A percentile compares a stretch with the other conserved stretches of the same genome.
These are phyloP conservation scores for Thymus quinquecostatus DNA, from an alignment of 257 asterid species.

Conservation along the genomic window DNA sequence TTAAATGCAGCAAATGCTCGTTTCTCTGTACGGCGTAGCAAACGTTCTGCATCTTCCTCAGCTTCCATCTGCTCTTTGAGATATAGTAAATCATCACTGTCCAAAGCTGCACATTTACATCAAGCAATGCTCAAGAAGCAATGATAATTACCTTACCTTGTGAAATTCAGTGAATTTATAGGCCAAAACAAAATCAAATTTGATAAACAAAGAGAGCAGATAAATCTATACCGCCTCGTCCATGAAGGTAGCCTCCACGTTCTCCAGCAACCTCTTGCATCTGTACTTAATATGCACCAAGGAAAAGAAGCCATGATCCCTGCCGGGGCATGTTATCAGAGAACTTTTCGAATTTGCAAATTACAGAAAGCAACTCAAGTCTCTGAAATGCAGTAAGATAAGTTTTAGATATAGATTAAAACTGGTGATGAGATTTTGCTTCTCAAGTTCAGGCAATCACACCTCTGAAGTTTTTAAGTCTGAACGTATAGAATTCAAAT, in stretches of 20 bases:
- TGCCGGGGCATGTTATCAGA: constrained; percentile 99
- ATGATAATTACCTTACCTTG: background rate
- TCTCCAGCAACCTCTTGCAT: constrained; percentile 99
- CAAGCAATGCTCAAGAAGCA: constrained; percentile 39
- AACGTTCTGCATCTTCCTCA: constrained; percentile 97
- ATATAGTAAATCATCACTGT: constrained; percentile 96
- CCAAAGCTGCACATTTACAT: constrained; percentile 83
- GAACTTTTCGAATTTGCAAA: constrained; percentile 35
- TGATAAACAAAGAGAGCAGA: constrained; percentile 13
- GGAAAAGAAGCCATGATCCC: constrained; percentile 83
- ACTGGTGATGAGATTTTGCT: background rate
- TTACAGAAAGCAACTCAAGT: constrained; percentile 10
- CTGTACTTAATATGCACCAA: constrained; percentile 68
- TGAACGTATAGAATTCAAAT: background rate
- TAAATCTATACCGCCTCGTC: constrained; percentile 82
- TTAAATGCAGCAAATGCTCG: constrained; percentile 96
- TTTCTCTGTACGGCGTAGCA: constrained; percentile 92
- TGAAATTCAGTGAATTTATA: constrained; percentile 9
- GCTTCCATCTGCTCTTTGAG: constrained; percentile 99
- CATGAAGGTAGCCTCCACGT: constrained; percentile 99
- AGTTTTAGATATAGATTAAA: background rate
- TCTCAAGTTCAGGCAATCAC: background rate
- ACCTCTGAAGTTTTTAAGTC: no score
- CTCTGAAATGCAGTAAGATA: constrained; percentile 16
- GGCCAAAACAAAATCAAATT: background rate